These are phyloP conservation scores for Alternaria infectoria DNA, from an alignment of 2,329 filamentous ascomycete species.

Conservation along the genomic window DNA sequence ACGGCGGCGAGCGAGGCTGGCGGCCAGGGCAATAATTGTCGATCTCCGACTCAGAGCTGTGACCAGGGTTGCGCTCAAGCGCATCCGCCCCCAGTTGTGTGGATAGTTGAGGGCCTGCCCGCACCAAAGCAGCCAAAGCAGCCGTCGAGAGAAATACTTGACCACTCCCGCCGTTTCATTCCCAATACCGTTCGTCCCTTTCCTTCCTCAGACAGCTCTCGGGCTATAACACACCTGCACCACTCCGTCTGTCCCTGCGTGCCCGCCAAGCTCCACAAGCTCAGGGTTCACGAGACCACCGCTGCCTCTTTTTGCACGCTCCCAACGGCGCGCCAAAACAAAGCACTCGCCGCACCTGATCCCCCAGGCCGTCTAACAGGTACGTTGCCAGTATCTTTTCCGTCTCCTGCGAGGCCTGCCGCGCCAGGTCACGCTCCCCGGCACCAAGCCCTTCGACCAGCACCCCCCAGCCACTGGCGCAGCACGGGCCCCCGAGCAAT, in stretches of 20 bases:
- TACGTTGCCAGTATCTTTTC: constrained; percentile 23
- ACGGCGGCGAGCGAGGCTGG: background rate
- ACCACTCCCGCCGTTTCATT: constrained; percentile 47
- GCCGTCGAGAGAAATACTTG: constrained; percentile 41
- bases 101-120: constrained; percentile 27
- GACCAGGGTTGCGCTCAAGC: constrained; percentile 34
- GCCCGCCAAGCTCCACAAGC: constrained; percentile 30
- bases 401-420: background rate
- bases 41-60: constrained; percentile 41
- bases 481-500: constrained; percentile 19
- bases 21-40: constrained; percentile 1
- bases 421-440: constrained; percentile 8
- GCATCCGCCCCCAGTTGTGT: constrained; percentile 36
- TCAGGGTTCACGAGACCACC: constrained; percentile 15
- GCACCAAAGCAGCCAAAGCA: constrained; percentile 25
- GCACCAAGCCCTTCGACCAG: background rate
- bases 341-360: constrained; percentile 14
- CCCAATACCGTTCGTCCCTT: constrained; percentile 49
- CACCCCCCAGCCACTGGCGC: constrained; percentile 23
- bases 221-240: constrained; percentile 40
- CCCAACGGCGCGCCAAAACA: constrained; percentile 27
- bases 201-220: constrained; percentile 50
- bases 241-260: constrained; percentile 27
- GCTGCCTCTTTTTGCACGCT: constrained; percentile 23
- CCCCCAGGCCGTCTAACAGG: constrained; percentile 2